Evolutionary conservation across 78 protist species (phyloP).

Genomic region (Cavenderia fasciculata): DNA sequence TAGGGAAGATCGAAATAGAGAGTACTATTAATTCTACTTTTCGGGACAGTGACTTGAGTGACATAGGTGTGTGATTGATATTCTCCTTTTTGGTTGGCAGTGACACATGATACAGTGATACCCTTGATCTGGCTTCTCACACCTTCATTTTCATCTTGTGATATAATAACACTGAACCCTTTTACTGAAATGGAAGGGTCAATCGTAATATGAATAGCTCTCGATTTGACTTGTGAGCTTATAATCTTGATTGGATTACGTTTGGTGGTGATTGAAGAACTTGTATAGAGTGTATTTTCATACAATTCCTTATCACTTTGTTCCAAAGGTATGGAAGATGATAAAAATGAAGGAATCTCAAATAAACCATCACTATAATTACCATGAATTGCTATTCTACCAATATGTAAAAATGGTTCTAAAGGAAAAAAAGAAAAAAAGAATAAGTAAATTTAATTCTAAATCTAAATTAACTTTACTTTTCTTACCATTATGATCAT

Average conservation of each 20-base stretch:
- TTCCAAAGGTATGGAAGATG: constrained; percentile 15
- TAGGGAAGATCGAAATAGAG: constrained; percentile 55
- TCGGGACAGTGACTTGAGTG: constrained; percentile 52
- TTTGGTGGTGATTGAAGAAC: neutral
- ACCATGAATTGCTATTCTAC: constrained; percentile 74
- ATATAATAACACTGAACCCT: constrained; percentile 40
- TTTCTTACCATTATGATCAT: neutral
- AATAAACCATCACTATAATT: constrained; percentile 10
- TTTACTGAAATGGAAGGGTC: neutral
- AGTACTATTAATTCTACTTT: constrained; percentile 44
- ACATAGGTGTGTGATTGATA: constrained; percentile 22
- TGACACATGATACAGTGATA: constrained; percentile 15
- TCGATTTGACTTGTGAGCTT: constrained; percentile 35
- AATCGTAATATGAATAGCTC: constrained; percentile 27
- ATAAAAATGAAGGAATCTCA: constrained; percentile 38
- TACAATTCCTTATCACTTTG: constrained; percentile 37
- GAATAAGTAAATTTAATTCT: too few relatives aligned
- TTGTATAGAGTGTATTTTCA: constrained; percentile 53
- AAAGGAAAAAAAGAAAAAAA: too few relatives aligned
- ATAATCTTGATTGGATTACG: constrained; percentile 51
- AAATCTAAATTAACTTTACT: too few relatives aligned
- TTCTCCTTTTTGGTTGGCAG: constrained; percentile 59
- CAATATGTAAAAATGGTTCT: constrained; percentile 52
- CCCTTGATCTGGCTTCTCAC: constrained; percentile 62
- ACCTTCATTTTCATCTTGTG: constrained; percentile 62